Conservation (phyloP, 352 stramenopile genomes). For the Pythium utonaiense region DNA sequence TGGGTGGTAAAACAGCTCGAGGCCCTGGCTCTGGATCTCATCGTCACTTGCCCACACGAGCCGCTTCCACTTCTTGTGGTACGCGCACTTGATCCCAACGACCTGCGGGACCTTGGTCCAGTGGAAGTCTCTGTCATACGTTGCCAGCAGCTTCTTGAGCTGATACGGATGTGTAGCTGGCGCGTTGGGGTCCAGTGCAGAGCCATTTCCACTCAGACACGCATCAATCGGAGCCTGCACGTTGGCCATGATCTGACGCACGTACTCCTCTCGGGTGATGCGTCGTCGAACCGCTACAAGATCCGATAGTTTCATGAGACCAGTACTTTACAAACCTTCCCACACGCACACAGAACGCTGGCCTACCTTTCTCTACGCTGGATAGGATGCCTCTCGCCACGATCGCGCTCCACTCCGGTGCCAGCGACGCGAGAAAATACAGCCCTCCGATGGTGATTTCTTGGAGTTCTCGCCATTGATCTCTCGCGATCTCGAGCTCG, state of each 20-base stretch:
- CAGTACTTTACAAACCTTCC: neutral
- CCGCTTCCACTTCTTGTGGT: constrained; percentile 15
- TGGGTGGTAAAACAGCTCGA: constrained; percentile 20
- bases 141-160: constrained; percentile 20
- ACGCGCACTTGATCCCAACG: constrained; percentile 19
- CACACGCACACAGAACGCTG: neutral
- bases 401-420: neutral
- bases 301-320: neutral
- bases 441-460: constrained; percentile 19
- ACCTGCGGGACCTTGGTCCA: constrained; percentile 17
- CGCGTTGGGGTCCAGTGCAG: neutral
- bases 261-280: constrained; percentile 8
- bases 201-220: constrained; percentile 5
- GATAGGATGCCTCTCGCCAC: constrained; percentile 12
- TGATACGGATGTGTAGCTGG: constrained; percentile 17
- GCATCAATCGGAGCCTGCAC: constrained; percentile 11
- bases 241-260: constrained; percentile 14
- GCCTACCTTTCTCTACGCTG: constrained; percentile 18
- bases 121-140: constrained; percentile 20
- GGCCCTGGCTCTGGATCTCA: constrained; percentile 15
- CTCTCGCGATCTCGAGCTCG: constrained; percentile 16
- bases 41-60: constrained; percentile 20
- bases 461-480: constrained; percentile 17
- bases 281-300: constrained; percentile 9
- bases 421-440: constrained; percentile 16